Evolutionary conservation across 2,329 filamentous ascomycete species (phyloP), one percentile per base, ranked within the genome.

Genomic region (Penicillium expansum): DNA sequence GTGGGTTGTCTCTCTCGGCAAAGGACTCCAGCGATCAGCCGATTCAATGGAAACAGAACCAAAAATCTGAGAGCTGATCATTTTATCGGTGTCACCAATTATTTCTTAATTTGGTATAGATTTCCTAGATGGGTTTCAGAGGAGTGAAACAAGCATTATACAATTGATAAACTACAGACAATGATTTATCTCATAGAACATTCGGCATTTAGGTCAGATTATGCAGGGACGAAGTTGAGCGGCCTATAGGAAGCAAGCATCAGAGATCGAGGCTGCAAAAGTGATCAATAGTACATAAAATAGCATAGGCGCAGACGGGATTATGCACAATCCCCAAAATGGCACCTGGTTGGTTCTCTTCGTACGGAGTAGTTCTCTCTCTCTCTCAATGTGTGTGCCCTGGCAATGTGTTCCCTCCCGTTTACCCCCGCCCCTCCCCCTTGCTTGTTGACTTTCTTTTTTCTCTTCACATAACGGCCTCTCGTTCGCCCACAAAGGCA

Each of bases 151-250:
- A 27, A 56, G 42, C 32, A 37, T 37, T 18, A 13, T 42, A 22
- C 11, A 52, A 52, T 56, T 47, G 32, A 29, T 13, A 32, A 20
- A 38, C 27, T 41, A 29, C 48, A 56, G 53, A 24, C 48, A 52
- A 52, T 56, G 35, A 47, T 47, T 56, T 47, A 24, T 52, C n/a
- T 55, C 39, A 32, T 33, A 52, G 39, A 38, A 51, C 29, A 48
- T 56, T 32, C 22, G 27, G 20, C 32, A 58, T 52, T 48, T 56
- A 27, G 42, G 53, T 20, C 41, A 20, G 30, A 43, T 18, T 37
- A 53, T 57, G 55, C 56, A 59, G 54, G 54, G 48, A 45, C 48
- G 8, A 33, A 52, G 1, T 20, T 33, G 48, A 52, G 33, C 48
- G 20, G 20, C 48, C 54, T 52, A 52, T 52, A 18, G 22, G 29